Conservation (phyloP, 306 rosid species). For the barrel medic (Medicago truncatula) region MtrunA17r5.0-ANR NC_053045.1:42637501-42638000, state of each 20-base stretch:
- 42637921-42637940: background rate
- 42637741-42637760: constrained; percentile 29
- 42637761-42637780: constrained; percentile 7
- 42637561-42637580: background rate
- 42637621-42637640: constrained; percentile 60
- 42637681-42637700: constrained; percentile 37
- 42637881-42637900: background rate
- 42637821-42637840: background rate
- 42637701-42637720: background rate
- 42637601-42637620: constrained; percentile 62
- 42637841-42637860: constrained; percentile 41
- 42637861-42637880: constrained; percentile 26
- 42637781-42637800: constrained; percentile 26
- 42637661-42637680: constrained; percentile 50
- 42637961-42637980: too few relatives aligned
- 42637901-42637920: background rate
- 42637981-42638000: too few relatives aligned
- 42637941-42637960: background rate
- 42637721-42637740: constrained; percentile 18
- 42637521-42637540: background rate
- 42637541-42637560: background rate
- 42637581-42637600: constrained; percentile 58
- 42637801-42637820: background rate
- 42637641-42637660: constrained; percentile 54
- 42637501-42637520: constrained; percentile 2